Percentiles rank a stretch among this genome's conserved stretches.
phyloP scores from a whole-genome alignment of 257 asterid genomes.

The Plantago ovata region DNA sequence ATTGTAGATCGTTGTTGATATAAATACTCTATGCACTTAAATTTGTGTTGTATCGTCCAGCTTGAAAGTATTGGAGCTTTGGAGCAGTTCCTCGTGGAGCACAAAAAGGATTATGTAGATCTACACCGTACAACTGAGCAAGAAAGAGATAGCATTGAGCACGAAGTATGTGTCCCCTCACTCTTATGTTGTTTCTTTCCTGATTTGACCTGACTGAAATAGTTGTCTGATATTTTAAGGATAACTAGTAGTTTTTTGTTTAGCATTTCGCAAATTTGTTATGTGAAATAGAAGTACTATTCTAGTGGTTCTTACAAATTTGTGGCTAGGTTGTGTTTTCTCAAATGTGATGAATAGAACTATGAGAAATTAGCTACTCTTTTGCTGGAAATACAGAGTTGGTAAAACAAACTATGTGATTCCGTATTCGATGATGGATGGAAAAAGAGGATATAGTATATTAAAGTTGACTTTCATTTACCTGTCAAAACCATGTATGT shows the following conservation, averaged over 20 bases:
- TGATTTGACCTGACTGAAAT: constrained; percentile 14
- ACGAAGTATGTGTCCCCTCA: constrained; percentile 53
- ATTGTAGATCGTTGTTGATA: background rate
- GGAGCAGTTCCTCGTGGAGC: constrained; percentile 83
- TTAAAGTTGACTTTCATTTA: too few species aligned
- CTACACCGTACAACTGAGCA: constrained; percentile 81
- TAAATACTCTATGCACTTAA: background rate
- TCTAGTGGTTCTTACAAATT: background rate
- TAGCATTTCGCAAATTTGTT: constrained; percentile 6
- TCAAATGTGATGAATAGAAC: too few species aligned
- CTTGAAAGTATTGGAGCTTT: constrained; percentile 68
- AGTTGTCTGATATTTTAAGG: background rate
- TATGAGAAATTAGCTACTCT: too few species aligned
- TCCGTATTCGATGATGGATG: too few species aligned
- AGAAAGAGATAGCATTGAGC: constrained; percentile 94
- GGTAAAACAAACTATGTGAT: too few species aligned
- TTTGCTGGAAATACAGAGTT: too few species aligned
- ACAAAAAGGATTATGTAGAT: constrained; percentile 89
- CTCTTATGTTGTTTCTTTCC: constrained; percentile 1
- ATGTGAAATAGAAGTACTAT: background rate
- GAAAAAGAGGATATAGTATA: too few species aligned
- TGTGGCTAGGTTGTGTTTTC: too few species aligned
- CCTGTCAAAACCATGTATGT: too few species aligned
- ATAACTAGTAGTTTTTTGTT: constrained; percentile 9
- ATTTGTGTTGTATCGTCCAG: constrained; percentile 32